Evolutionary conservation across 2,329 filamentous ascomycete genomes (phyloP).

Genomic region (Fusarium robinianum): DNA sequence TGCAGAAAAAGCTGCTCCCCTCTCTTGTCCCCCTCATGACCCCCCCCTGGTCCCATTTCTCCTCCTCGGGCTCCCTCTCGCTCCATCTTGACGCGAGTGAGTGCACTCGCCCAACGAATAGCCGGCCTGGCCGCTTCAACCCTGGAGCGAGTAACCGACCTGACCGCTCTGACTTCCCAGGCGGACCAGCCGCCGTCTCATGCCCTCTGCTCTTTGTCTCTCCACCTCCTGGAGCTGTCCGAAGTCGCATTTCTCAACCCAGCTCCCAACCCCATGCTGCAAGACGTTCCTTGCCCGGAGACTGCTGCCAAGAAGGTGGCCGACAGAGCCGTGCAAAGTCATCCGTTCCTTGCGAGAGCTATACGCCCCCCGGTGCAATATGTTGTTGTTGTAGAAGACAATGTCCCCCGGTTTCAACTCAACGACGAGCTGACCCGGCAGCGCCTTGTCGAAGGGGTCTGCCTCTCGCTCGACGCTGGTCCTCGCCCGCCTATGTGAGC

Average conservation of each 20-base stretch:
- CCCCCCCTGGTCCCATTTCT: no score
- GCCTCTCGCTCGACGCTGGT: slow-evolving; percentile 72
- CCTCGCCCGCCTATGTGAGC: slow-evolving; percentile 71
- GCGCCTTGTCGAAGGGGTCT: slow-evolving; percentile 62
- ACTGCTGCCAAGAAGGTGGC: slow-evolving; percentile 58
- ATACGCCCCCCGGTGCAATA: slow-evolving; percentile 75
- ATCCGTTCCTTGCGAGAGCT: slow-evolving; percentile 61
- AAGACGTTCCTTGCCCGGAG: slow-evolving; percentile 71
- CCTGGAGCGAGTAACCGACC: slow-evolving; percentile 66
- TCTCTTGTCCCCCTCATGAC: slow-evolving; percentile 2
- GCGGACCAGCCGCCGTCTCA: slow-evolving; percentile 65
- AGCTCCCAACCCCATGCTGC: slow-evolving; percentile 73
- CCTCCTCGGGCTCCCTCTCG: no score
- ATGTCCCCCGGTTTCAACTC: slow-evolving; percentile 73
- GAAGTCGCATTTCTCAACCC: slow-evolving; percentile 66
- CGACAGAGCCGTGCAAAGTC: slow-evolving; percentile 75
- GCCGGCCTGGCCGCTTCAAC: slow-evolving; percentile 42
- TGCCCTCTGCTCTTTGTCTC: slow-evolving; percentile 60
- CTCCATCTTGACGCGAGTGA: no score
- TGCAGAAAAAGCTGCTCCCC: background rate
- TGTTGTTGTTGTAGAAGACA: slow-evolving; percentile 91
- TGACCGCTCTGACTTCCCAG: slow-evolving; percentile 64
- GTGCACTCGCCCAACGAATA: no score
- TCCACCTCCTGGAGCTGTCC: slow-evolving; percentile 48
- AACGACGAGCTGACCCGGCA: slow-evolving; percentile 70